Base-by-base conservation (phyloP, 345 rosid species). In the Lumnitzera littorea region DNA sequence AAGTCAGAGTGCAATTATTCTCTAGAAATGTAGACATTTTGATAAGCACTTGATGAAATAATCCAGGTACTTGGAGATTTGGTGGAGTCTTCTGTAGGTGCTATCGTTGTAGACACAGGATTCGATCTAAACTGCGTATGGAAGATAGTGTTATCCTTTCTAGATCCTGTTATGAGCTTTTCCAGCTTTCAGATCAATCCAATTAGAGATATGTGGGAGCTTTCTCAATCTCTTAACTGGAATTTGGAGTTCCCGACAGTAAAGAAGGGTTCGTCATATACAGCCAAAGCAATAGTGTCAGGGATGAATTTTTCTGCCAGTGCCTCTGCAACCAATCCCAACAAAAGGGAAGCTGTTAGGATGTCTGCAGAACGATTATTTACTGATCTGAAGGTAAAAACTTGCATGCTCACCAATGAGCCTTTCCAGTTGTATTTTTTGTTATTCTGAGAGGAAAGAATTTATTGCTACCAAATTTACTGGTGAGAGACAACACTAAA, bases 61-160 rank as follows among this genome's bases (percentile, higher is more conserved):
- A 24, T 67, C 62, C 85, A 88, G 96, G 96, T 76, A 51, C 95
- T 91, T 46, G 92, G 98, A 59, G 98, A 91, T 74, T 74, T 91
- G 82, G 78, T 91, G 29, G 98, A 91, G 76, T 87, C 98, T 69
- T 79, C 67, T 55, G 53, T 87, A 59, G 98, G 96, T 57, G 96
- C 96, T 63, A 76, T 85, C 63, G 79, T 89, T 51, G 87, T 91
- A 12, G 98, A 89, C 76, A 60, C 87, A 9, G 98, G 98, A 61
- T 75, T 89, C 51, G 56, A 89, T 79, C 77, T 91, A 79, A 69
- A 80, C 64, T 68, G 12, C 46, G 83, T 78, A 61, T 91, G 98
- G 98, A 76, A 62, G 60, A 53, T 79, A 48, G 85, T 91, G 89
- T 71, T 91, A 55, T 81, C 95, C 27, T 59, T 82, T 72, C 64